Evolutionary conservation across 768 basidiomycete species (phyloP), one percentile per base, ranked within the genome.

Genomic region (Amanita thiersii): DNA sequence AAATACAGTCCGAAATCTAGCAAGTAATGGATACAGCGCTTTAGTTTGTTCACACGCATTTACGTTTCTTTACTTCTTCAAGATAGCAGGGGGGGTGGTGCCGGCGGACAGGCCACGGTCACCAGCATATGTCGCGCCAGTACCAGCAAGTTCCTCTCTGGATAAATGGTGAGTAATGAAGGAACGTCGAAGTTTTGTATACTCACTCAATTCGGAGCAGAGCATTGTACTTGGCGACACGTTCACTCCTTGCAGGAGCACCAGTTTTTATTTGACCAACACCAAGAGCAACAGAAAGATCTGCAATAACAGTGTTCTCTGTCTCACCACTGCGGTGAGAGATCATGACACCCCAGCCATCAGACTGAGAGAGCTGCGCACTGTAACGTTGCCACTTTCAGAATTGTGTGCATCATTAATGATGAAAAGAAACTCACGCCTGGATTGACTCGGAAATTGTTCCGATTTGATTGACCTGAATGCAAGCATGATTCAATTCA

Each of bases 301-400:
- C 92, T 48, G 93, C 90, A 56, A 98, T 97, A 64, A 91, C 73
- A 41, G 90, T 93, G 70, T 90, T 92, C 69, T 96, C 93, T 25
- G 94, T 98, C 76, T 97, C 94, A 57, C 94, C 94, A 52, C 86
- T 90, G 52, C 96, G 92, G 77, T 98, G 96, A 40, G 93, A 97
- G 64, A 94, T 83, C 96, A 99, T 99, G 68, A 97, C 88, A 62
- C 92, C 93, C 96, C 96, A 99, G 41, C 86, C 86, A 56, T 90
- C 89, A 28, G 88, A 89, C 63, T 96, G 91, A 37, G 93, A 63
- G 55, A 99, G 88, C 64, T 97, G 92, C 46, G 93, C 90, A 59
- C 90, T 94, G 47, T 41, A 45, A 25, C 46, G 35, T 38, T 28
- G 37, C 20, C 19, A 37, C 8, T 34, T 15, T 1, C 24, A 12